Evolutionary conservation across 1,139 yeast genomes (phyloP).

Genomic region (Candida gigantensis): DNA sequence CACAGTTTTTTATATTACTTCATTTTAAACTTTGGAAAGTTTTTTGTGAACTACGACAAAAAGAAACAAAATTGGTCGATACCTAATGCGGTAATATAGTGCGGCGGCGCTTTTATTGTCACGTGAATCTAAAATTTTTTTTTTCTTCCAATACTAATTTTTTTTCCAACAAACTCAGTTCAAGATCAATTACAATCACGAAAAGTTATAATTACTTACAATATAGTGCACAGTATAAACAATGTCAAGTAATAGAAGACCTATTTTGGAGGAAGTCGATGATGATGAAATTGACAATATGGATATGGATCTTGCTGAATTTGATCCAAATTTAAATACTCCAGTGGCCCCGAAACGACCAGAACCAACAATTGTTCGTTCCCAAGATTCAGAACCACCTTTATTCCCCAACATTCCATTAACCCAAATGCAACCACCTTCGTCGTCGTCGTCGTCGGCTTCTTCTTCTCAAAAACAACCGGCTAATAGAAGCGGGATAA

Average conservation of each 20-base stretch:
- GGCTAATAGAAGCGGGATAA: slow-evolving; percentile 20
- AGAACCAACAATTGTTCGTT: slow-evolving; percentile 58
- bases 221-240: slow-evolving; percentile 6
- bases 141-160: too few species aligned
- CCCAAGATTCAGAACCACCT: slow-evolving; percentile 53
- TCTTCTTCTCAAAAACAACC: slow-evolving; percentile 12
- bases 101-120: too few species aligned
- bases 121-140: too few species aligned
- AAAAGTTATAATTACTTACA: too few species aligned
- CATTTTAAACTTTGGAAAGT: too few species aligned
- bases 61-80: too few species aligned
- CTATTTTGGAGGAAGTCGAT: slow-evolving; percentile 78
- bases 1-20: too few species aligned
- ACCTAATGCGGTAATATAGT: too few species aligned
- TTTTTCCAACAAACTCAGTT: too few species aligned
- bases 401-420: slow-evolving; percentile 28
- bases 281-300: slow-evolving; percentile 89
- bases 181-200: too few species aligned
- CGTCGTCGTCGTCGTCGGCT: too few species aligned
- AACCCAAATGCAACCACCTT: slow-evolving; percentile 10
- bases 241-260: slow-evolving; percentile 52
- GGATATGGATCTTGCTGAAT: slow-evolving; percentile 91
- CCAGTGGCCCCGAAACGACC: slow-evolving; percentile 70
- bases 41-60: too few species aligned
- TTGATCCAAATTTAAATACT: slow-evolving; percentile 71